Conservation (phyloP, 2,329 filamentous ascomycete genomes). For the Paracoccidioides brasiliensis region DNA sequence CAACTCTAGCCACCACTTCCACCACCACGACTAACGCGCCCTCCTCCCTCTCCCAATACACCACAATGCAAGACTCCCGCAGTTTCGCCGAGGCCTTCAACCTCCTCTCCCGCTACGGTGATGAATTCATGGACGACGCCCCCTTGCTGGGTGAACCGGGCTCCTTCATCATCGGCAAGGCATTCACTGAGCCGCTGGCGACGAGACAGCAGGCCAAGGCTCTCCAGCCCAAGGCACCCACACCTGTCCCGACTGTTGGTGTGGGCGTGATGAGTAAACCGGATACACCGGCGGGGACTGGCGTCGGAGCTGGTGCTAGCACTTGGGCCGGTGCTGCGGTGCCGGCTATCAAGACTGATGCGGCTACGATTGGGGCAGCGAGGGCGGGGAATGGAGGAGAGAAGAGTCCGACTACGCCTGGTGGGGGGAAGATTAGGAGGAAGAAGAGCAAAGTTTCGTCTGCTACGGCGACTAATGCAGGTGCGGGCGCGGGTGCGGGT, state of each 20-base stretch:
- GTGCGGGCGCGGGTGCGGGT: background rate
- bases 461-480: background rate
- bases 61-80: constrained; percentile 23
- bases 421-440: constrained; percentile 19
- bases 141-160: constrained; percentile 51
- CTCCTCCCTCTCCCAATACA: constrained; percentile 5
- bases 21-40: constrained; percentile 11
- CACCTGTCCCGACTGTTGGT: constrained; percentile 6
- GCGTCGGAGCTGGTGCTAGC: background rate
- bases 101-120: constrained; percentile 41
- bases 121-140: constrained; percentile 53
- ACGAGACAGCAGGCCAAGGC: background rate
- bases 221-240: constrained; percentile 3
- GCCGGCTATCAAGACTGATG: constrained; percentile 17
- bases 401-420: constrained; percentile 20
- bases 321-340: background rate
- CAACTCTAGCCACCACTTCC: constrained; percentile 9
- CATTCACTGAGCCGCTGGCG: constrained; percentile 6
- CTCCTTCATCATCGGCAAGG: constrained; percentile 43
- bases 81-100: constrained; percentile 37
- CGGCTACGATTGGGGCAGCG: constrained; percentile 12
- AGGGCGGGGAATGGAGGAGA: constrained; percentile 22
- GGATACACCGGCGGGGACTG: constrained; percentile 7
- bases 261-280: constrained; percentile 3
- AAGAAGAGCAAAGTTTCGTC: constrained; percentile 21